Conservation (phyloP, 2,329 filamentous ascomycete species). For the Chrysoporthe deuterocubensis region DNA sequence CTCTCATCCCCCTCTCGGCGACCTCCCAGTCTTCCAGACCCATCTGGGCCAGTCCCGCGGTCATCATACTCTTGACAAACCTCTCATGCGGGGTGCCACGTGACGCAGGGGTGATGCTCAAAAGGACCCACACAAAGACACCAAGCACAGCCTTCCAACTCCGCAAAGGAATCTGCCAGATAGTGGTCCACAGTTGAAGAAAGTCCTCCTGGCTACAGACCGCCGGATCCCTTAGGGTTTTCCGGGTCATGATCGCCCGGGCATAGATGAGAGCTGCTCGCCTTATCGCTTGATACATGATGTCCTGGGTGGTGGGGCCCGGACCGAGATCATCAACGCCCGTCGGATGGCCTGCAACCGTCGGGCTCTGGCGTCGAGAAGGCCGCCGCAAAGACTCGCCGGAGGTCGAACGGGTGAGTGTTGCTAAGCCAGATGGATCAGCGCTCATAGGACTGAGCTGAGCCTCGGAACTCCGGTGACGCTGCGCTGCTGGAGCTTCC, state of each 20-base stretch:
- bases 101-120: slow-evolving; percentile 47
- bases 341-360: background rate
- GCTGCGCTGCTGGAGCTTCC: slow-evolving; percentile 22
- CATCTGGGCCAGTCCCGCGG: slow-evolving; percentile 49
- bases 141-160: slow-evolving; percentile 53
- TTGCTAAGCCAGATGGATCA: background rate
- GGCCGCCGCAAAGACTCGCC: background rate
- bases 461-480: background rate
- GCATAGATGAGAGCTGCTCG: slow-evolving; percentile 53
- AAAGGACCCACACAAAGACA: slow-evolving; percentile 53
- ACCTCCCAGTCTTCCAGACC: slow-evolving; percentile 55
- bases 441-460: slow-evolving; percentile 16
- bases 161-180: slow-evolving; percentile 51
- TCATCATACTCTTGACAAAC: slow-evolving; percentile 51
- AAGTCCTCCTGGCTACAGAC: slow-evolving; percentile 47
- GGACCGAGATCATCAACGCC: background rate
- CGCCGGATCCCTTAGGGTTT: slow-evolving; percentile 42
- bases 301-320: slow-evolving; percentile 38
- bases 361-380: slow-evolving; percentile 14
- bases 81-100: slow-evolving; percentile 45
- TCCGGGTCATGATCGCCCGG: slow-evolving; percentile 47
- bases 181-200: slow-evolving; percentile 48
- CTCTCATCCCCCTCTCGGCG: slow-evolving; percentile 42
- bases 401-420: background rate
- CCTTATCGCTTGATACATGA: slow-evolving; percentile 52